Evolutionary conservation across 2,329 filamentous ascomycete species (phyloP).

Genomic region (Colletotrichum lupini): DNA sequence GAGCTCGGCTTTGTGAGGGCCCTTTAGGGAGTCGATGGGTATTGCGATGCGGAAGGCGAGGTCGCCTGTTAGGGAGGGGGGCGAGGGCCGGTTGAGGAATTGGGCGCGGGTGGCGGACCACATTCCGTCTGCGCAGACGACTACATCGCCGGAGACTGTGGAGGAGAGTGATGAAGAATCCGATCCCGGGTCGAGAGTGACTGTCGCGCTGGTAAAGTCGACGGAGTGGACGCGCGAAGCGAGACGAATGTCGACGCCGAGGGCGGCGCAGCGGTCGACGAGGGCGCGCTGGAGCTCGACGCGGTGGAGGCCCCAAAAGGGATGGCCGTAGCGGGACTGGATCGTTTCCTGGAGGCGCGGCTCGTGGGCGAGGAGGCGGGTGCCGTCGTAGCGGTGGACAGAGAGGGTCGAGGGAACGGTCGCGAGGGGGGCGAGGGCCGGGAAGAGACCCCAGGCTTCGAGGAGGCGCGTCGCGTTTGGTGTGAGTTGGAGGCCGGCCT

Average conservation of each 20-base stretch:
- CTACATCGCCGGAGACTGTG: conserved; percentile 50
- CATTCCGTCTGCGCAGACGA: conserved; percentile 62
- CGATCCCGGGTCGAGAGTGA: conserved; percentile 42
- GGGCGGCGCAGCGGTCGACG: conserved; percentile 48
- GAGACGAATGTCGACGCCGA: conserved; percentile 48
- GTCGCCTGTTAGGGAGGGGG: conserved; percentile 63
- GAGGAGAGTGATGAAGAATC: neutral
- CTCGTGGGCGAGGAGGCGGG: conserved; percentile 35
- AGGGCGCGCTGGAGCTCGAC: conserved; percentile 59
- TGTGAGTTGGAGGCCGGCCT: conserved; percentile 37
- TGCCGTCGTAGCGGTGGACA: conserved; percentile 37
- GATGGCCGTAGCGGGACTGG: conserved; percentile 38
- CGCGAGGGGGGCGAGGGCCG: conserved; percentile 26
- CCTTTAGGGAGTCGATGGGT: conserved; percentile 57
- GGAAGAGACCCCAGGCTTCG: conserved; percentile 29
- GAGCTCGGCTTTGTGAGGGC: conserved; percentile 52
- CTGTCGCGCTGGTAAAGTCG: conserved; percentile 37
- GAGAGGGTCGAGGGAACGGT: conserved; percentile 34
- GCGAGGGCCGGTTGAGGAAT: conserved; percentile 55
- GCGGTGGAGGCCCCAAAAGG: conserved; percentile 61
- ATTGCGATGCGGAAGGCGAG: conserved; percentile 66
- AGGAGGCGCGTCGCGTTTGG: conserved; percentile 36
- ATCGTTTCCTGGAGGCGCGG: conserved; percentile 22
- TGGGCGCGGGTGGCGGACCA: conserved; percentile 55
- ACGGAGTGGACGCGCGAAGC: conserved; percentile 22